These are phyloP conservation scores for Cladosporium sp. DNA, from an alignment of 2,329 filamentous ascomycete genomes.

Conservation along the genomic window DNA sequence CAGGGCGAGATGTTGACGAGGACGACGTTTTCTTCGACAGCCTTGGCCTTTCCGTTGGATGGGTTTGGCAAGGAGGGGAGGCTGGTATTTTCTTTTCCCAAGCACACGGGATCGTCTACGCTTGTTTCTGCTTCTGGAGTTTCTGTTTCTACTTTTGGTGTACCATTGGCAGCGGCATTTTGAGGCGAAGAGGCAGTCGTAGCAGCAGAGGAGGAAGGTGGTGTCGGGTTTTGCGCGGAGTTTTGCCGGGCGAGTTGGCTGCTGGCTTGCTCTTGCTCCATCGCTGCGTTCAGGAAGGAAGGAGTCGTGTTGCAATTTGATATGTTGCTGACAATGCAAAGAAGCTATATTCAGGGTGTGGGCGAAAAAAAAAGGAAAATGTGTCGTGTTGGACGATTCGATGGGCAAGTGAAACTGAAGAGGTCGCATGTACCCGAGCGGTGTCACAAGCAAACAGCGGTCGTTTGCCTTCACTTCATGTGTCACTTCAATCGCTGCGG, in stretches of 20 bases:
- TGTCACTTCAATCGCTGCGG: not conserved
- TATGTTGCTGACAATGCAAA: not conserved
- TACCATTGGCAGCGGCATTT: not conserved
- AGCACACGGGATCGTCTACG: not conserved
- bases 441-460: not conserved
- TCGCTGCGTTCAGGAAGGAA: not conserved
- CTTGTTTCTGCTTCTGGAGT: not conserved
- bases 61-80: not conserved
- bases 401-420: not conserved
- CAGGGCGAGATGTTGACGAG: not conserved
- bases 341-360: not conserved
- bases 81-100: not conserved
- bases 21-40: not conserved
- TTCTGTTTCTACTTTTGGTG: not conserved
- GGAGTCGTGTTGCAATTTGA: not conserved
- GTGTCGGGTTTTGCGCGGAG: not conserved
- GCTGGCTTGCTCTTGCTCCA: constrained; percentile 6
- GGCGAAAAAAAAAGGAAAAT: not conserved
- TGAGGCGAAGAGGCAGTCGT: not conserved
- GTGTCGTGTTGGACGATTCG: not conserved
- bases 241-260: not conserved
- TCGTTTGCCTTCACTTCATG: constrained; percentile 1
- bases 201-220: constrained; percentile 2
- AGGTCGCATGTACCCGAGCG: not conserved
- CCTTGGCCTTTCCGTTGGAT: not conserved